These are phyloP conservation scores for Hemisphaericaspora nanyangensis DNA, from an alignment of 805 yeast species.

Conservation along the genomic window DNA sequence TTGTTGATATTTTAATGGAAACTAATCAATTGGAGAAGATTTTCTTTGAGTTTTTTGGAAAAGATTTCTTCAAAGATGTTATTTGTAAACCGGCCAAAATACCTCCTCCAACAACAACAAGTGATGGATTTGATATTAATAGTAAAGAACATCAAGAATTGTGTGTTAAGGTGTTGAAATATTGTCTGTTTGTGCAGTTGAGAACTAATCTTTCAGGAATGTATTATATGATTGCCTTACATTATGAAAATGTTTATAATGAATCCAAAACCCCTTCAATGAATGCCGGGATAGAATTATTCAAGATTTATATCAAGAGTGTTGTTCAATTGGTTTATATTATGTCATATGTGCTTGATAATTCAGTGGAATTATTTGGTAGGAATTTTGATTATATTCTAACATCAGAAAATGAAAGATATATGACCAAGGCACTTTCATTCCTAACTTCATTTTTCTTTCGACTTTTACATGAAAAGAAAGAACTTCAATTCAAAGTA, in stretches of 20 bases:
- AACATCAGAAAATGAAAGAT: slow-evolving; percentile 34
- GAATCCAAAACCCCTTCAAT: slow-evolving; percentile 26
- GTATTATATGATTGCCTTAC: slow-evolving; percentile 38
- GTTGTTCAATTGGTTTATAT: slow-evolving; percentile 41
- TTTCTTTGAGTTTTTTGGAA: slow-evolving; percentile 35
- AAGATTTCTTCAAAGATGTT: slow-evolving; percentile 37
- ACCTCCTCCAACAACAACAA: slow-evolving; percentile 1
- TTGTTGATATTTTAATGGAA: slow-evolving; percentile 31
- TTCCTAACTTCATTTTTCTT: slow-evolving; percentile 37
- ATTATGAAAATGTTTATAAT: slow-evolving; percentile 33
- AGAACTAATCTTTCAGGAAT: slow-evolving; percentile 38
- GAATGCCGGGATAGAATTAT: slow-evolving; percentile 38
- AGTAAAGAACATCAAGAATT: slow-evolving; percentile 24
- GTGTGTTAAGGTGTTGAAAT: slow-evolving; percentile 32
- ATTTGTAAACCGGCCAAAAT: slow-evolving; percentile 30
- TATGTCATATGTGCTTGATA: slow-evolving; percentile 40
- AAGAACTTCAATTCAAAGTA: slow-evolving; percentile 21
- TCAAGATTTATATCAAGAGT: slow-evolving; percentile 37
- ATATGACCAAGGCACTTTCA: slow-evolving; percentile 39
- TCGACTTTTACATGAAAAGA: slow-evolving; percentile 35
- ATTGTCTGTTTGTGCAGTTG: slow-evolving; percentile 31
- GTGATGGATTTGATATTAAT: slow-evolving; percentile 13
- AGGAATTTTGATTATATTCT: slow-evolving; percentile 34
- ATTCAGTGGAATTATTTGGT: slow-evolving; percentile 40
- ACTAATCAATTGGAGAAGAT: slow-evolving; percentile 33